These are phyloP conservation scores for Styphnolobium japonicum DNA, from an alignment of 306 rosid genomes.

Conservation along the genomic window DNA sequence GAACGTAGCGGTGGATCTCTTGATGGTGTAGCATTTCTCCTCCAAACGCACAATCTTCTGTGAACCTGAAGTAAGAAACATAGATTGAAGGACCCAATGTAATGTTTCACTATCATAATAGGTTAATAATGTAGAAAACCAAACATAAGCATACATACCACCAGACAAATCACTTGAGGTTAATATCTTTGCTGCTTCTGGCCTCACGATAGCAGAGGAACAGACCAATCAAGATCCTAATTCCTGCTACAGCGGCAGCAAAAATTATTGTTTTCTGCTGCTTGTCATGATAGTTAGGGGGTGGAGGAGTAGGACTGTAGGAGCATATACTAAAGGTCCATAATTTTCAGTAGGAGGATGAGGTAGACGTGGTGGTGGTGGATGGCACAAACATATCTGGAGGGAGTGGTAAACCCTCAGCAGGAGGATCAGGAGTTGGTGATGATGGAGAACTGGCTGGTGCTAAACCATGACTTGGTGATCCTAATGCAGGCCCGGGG, in stretches of 20 bases:
- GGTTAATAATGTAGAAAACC: neutral
- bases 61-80: too few species aligned
- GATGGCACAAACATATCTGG: neutral
- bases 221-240: constrained; percentile 26
- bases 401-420: neutral
- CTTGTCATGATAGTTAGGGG: neutral
- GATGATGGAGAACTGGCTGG: constrained; percentile 3
- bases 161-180: constrained; percentile 40
- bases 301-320: constrained; percentile 2
- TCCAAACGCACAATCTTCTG: too few species aligned
- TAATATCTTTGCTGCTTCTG: constrained; percentile 23
- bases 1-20: constrained; percentile 59
- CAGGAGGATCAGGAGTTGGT: neutral
- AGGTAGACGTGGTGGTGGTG: constrained; percentile 31
- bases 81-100: too few species aligned
- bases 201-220: constrained; percentile 40
- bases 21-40: constrained; percentile 62
- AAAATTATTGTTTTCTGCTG: neutral
- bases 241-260: constrained; percentile 32
- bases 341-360: neutral
- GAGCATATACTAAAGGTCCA: neutral
- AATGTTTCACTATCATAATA: too few species aligned
- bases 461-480: constrained; percentile 19
- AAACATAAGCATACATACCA: constrained; percentile 46
- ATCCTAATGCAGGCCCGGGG: neutral